Conservation (phyloP, 371 early-diverging fungal genomes). For the Mortierella sp. region DNA sequence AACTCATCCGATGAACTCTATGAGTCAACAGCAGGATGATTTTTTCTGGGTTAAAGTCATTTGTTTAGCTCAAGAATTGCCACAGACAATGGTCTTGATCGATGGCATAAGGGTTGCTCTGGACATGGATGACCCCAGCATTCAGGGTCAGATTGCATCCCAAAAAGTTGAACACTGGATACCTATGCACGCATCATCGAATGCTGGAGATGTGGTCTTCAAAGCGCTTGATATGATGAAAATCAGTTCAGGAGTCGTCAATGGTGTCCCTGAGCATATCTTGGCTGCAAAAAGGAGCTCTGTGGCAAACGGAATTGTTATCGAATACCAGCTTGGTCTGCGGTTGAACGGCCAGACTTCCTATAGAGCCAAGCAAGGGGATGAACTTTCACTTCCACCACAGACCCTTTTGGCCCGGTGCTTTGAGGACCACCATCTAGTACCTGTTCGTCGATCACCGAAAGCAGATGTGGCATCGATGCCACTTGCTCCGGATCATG, state of each 20-base stretch:
- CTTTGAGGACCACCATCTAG: slow-evolving; percentile 47
- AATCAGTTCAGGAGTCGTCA: slow-evolving; percentile 38
- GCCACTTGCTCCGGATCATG: slow-evolving; percentile 41
- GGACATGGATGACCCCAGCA: slow-evolving; percentile 24
- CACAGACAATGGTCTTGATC: slow-evolving; percentile 37
- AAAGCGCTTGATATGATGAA: slow-evolving; percentile 35
- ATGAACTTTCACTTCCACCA: slow-evolving; percentile 38
- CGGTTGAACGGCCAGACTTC: slow-evolving; percentile 29
- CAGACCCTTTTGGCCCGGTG: slow-evolving; percentile 34
- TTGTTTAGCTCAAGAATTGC: slow-evolving; percentile 36
- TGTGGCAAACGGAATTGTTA: slow-evolving; percentile 31
- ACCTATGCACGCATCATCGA: slow-evolving; percentile 41
- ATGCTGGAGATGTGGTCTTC: slow-evolving; percentile 50
- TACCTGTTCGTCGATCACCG: slow-evolving; percentile 47
- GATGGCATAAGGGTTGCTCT: slow-evolving; percentile 39
- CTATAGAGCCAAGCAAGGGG: slow-evolving; percentile 29
- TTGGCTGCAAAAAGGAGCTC: slow-evolving; percentile 28
- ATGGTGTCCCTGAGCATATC: slow-evolving; percentile 42
- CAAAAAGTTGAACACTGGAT: slow-evolving; percentile 54
- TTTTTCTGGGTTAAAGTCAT: slow-evolving; percentile 55
- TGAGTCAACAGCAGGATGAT: slow-evolving; percentile 34
- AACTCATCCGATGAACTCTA: slow-evolving; percentile 28
- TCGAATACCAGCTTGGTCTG: slow-evolving; percentile 46
- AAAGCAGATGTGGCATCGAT: slow-evolving; percentile 56
- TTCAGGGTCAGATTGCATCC: slow-evolving; percentile 32